Evolutionary conservation across 768 basidiomycete genomes (phyloP).

Genomic region (Phylloporus scabripes): DNA sequence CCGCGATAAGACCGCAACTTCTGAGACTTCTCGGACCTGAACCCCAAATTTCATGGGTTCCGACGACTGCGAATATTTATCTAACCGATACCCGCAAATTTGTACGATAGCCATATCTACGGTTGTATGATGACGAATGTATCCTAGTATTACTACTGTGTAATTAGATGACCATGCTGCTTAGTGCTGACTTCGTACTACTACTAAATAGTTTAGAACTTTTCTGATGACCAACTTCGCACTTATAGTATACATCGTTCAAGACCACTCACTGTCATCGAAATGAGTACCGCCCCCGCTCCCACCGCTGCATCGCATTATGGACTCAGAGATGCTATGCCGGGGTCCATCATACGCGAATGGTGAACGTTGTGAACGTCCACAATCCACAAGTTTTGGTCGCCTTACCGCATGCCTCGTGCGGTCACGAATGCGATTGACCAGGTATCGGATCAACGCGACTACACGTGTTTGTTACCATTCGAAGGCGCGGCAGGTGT

Average conservation of each 20-base stretch:
- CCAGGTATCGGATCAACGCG: conserved; percentile 15
- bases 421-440: conserved; percentile 13
- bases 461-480: conserved; percentile 15
- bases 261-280: not conserved
- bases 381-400: not conserved
- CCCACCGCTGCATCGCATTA: conserved; percentile 1
- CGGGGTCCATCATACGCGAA: not conserved
- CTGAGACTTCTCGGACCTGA: not conserved
- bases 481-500: conserved; percentile 10
- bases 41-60: not conserved
- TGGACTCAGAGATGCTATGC: not conserved
- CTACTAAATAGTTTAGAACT: too few species aligned
- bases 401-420: conserved; percentile 7
- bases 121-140: conserved; percentile 6
- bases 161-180: not conserved
- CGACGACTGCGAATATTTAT: conserved; percentile 9
- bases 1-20: not conserved
- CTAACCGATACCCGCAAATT: conserved; percentile 11
- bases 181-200: not conserved
- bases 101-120: conserved; percentile 15
- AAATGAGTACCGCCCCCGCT: not conserved
- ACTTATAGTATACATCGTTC: not conserved
- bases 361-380: not conserved
- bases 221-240: not conserved
- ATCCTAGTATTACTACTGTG: conserved; percentile 1